Evolutionary conservation across 495 filamentous ascomycete species (phyloP).

Genomic region (Penicillium egyptiacum): DNA sequence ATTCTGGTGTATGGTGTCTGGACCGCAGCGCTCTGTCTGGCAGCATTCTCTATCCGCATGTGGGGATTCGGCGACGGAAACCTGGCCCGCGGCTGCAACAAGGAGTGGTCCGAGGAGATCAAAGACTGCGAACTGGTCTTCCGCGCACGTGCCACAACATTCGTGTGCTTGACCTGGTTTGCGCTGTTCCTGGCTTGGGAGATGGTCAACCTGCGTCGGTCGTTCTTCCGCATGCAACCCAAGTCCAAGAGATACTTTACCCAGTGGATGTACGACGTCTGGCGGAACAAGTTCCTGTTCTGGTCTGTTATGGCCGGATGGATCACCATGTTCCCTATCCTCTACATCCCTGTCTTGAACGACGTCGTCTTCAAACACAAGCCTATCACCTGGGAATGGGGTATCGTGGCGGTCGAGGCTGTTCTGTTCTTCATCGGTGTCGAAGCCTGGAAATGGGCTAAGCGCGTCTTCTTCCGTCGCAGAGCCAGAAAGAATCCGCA

Average conservation of each 20-base stretch:
- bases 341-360: conserved; percentile 69
- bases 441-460: conserved; percentile 64
- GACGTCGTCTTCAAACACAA: conserved; percentile 63
- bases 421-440: conserved; percentile 59
- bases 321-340: conserved; percentile 62
- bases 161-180: conserved; percentile 64
- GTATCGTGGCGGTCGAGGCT: conserved; percentile 52
- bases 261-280: conserved; percentile 56
- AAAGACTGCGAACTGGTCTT: conserved; percentile 56
- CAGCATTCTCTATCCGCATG: conserved; percentile 55
- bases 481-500: conserved; percentile 8
- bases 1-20: conserved; percentile 61
- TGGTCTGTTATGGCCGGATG: conserved; percentile 63
- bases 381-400: conserved; percentile 68
- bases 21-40: conserved; percentile 59
- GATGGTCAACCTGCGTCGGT: conserved; percentile 61
- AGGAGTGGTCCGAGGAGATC: conserved; percentile 35
- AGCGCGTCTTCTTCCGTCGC: conserved; percentile 46
- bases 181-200: conserved; percentile 66
- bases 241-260: conserved; percentile 47
- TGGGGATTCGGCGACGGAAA: conserved; percentile 59
- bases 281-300: conserved; percentile 69
- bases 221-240: conserved; percentile 63
- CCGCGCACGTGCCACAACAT: conserved; percentile 62
- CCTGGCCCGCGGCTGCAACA: conserved; percentile 58